Percentiles rank a stretch among this genome's conserved stretches.
Conservation (phyloP, 352 stramenopile species). For the Pythium guiyangense region DNA sequence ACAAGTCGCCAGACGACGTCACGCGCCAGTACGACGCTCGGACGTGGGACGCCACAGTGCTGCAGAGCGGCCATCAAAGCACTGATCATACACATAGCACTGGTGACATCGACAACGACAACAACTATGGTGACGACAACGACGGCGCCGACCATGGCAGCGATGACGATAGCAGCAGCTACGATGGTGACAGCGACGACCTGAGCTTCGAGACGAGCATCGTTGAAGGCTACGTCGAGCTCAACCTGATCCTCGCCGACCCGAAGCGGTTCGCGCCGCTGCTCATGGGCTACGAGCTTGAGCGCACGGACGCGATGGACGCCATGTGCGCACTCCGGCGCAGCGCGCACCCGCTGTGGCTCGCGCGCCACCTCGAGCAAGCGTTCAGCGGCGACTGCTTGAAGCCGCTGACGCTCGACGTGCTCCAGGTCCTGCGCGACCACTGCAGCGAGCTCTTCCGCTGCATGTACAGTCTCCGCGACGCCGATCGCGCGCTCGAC, state of each 20-base stretch:
- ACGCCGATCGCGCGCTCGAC: too few species aligned
- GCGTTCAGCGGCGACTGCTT: neutral
- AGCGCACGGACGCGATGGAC: neutral
- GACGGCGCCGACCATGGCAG: too few species aligned
- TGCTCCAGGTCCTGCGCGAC: too few species aligned
- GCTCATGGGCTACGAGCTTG: neutral
- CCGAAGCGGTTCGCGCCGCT: slow-evolving; percentile 16
- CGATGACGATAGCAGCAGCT: neutral
- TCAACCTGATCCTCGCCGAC: slow-evolving; percentile 30
- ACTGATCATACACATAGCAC: too few species aligned
- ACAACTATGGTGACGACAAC: too few species aligned
- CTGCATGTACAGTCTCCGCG: too few species aligned
- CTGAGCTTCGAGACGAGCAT: slow-evolving; percentile 24
- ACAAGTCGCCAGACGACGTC: slow-evolving; percentile 21
- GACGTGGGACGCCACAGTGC: slow-evolving; percentile 10
- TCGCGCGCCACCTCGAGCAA: neutral
- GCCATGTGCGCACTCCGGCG: neutral
- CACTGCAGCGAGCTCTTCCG: too few species aligned
- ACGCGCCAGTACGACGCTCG: slow-evolving; percentile 17
- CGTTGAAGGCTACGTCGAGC: slow-evolving; percentile 22
- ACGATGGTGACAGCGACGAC: slow-evolving; percentile 3
- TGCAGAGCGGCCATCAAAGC: too few species aligned
- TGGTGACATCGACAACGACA: too few species aligned
- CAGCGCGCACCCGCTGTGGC: neutral
- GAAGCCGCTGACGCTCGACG: neutral